A percentile compares a stretch with the other conserved stretches of the same genome.
These are phyloP conservation scores for Cardamine occulta DNA, from an alignment of 345 rosid genomes.

Conservation along the genomic window DNA sequence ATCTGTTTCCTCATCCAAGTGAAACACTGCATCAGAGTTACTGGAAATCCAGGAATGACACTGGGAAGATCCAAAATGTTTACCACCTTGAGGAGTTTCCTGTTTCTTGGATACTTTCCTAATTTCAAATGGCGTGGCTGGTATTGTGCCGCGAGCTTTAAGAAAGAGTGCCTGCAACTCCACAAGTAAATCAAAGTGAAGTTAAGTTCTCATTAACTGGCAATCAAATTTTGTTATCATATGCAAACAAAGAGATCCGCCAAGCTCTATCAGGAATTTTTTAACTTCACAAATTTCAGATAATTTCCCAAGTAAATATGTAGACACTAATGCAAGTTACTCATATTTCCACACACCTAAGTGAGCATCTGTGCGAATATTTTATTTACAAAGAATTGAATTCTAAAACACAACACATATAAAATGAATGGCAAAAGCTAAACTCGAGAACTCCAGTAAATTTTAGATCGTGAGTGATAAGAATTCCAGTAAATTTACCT, in stretches of 20 bases:
- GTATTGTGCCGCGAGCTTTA: slow-evolving; percentile 66
- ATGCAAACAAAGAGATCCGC: not conserved
- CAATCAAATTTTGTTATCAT: not conserved
- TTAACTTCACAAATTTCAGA: not conserved
- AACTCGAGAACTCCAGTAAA: not conserved
- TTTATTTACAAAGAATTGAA: not conserved
- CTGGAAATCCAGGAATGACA: slow-evolving; percentile 61
- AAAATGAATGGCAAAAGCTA: not conserved
- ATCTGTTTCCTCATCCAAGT: slow-evolving; percentile 46
- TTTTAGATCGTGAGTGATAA: not conserved
- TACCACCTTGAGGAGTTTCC: slow-evolving; percentile 47
- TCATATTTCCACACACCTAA: not conserved
- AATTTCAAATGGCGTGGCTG: slow-evolving; percentile 67
- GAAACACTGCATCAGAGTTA: slow-evolving; percentile 47
- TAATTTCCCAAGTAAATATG: not conserved
- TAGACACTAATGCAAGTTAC: not conserved
- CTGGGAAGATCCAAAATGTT: slow-evolving; percentile 43
- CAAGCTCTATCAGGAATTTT: not conserved
- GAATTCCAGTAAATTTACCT: slow-evolving; percentile 57
- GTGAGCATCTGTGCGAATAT: not conserved
- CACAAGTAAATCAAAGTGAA: not conserved
- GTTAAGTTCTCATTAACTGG: not conserved
- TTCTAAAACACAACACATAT: not conserved
- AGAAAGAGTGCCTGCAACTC: slow-evolving; percentile 65
- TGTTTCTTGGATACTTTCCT: slow-evolving; percentile 52